phyloP scores from a whole-genome alignment of 129 eudicot genomes.

The Lactuca saligna region DNA sequence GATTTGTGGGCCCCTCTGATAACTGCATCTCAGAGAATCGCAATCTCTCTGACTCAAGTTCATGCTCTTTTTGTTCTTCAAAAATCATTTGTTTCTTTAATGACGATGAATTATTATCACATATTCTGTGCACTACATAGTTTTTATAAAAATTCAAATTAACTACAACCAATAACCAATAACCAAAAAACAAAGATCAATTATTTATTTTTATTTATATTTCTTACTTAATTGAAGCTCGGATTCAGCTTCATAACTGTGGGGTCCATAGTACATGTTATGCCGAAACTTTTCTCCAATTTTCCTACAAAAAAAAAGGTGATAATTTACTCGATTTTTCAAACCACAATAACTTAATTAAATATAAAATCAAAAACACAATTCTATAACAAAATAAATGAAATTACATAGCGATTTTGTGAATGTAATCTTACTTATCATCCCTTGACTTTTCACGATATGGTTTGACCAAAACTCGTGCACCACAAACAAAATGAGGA shows the following conservation, averaged over 20 bases:
- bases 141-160: constrained; percentile 9
- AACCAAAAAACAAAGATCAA: background rate
- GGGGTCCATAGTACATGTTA: constrained; percentile 36
- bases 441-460: constrained; percentile 72
- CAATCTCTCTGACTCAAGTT: constrained; percentile 28
- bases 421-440: constrained; percentile 40
- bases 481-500: constrained; percentile 86
- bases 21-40: constrained; percentile 52
- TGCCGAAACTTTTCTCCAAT: constrained; percentile 39
- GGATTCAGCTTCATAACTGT: constrained; percentile 32
- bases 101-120: constrained; percentile 39
- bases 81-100: constrained; percentile 46
- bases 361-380: too few species aligned
- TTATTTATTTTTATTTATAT: background rate
- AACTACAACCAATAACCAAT: background rate
- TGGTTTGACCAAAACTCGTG: constrained; percentile 90
- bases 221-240: constrained; percentile 52
- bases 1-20: constrained; percentile 28
- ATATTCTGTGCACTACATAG: constrained; percentile 40
- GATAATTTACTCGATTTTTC: too few species aligned
- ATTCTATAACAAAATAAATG: too few species aligned
- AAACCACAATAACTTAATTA: too few species aligned
- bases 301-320: constrained; percentile 38
- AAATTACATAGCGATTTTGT: background rate
- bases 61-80: constrained; percentile 49